Percentiles rank a stretch among this genome's conserved stretches.
Evolutionary conservation across 225 moss, liverwort and hornwort genomes (phyloP).

Genomic region (Polytrichum commune): DNA sequence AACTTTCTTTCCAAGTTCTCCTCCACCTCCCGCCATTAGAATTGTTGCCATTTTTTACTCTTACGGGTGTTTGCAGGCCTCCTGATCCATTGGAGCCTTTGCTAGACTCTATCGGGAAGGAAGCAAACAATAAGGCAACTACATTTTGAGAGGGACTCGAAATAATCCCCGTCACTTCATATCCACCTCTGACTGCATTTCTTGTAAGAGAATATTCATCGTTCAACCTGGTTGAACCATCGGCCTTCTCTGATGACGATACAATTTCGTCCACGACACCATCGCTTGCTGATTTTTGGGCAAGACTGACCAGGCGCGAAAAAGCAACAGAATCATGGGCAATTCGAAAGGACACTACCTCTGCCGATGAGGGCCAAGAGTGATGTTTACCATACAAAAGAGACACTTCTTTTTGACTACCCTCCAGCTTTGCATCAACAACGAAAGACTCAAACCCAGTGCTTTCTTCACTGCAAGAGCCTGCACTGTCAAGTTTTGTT

Average conservation of each 20-base stretch:
- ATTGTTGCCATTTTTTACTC: slow-evolving; percentile 6
- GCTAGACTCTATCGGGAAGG: slow-evolving; percentile 7
- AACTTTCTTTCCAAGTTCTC: slow-evolving; percentile 21
- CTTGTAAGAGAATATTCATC: slow-evolving; percentile 15
- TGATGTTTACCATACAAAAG: slow-evolving; percentile 39
- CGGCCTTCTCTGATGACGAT: slow-evolving; percentile 10
- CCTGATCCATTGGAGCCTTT: slow-evolving; percentile 12
- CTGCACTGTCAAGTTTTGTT: slow-evolving; percentile 5
- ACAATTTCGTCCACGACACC: not conserved
- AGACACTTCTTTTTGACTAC: slow-evolving; percentile 24
- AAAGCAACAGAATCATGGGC: slow-evolving; percentile 34
- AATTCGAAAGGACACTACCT: slow-evolving; percentile 56
- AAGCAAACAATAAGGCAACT: slow-evolving; percentile 44
- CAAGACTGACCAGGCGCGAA: slow-evolving; percentile 19
- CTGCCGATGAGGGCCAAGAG: slow-evolving; percentile 52
- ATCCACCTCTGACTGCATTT: slow-evolving; percentile 11
- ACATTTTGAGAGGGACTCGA: slow-evolving; percentile 50
- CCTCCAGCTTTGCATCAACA: slow-evolving; percentile 47
- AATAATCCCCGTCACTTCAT: slow-evolving; percentile 43
- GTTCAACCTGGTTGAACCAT: slow-evolving; percentile 12
- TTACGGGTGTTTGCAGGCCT: slow-evolving; percentile 6
- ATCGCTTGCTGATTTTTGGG: slow-evolving; percentile 3
- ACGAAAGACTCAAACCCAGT: slow-evolving; percentile 44
- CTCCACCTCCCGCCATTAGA: slow-evolving; percentile 13
- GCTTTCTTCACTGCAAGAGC: slow-evolving; percentile 10